These are phyloP conservation scores for Phytopythium ostracodes DNA, from an alignment of 352 stramenopile species.

Conservation along the genomic window DNA sequence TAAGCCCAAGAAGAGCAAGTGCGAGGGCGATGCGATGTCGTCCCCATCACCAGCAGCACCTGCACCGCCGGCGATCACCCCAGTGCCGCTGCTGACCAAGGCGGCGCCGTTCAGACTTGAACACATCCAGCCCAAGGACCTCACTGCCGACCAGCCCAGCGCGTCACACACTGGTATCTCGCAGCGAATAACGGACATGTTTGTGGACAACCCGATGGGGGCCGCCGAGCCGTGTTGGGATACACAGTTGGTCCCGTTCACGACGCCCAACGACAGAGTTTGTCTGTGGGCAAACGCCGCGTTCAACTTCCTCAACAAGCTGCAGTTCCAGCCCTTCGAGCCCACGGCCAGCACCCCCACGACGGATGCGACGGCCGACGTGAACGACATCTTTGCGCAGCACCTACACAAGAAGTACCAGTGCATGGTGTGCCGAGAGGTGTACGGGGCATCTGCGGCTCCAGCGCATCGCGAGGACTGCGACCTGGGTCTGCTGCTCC, in stretches of 20 bases:
- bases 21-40: constrained; percentile 1
- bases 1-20: constrained; percentile 48
- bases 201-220: constrained; percentile 6
- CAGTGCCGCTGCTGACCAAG: not conserved
- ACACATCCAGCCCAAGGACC: not conserved
- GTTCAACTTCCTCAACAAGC: constrained; percentile 61
- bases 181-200: not conserved
- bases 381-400: constrained; percentile 34
- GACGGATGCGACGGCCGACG: constrained; percentile 10
- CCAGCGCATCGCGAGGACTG: constrained; percentile 49
- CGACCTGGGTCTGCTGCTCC: constrained; percentile 56
- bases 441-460: constrained; percentile 24
- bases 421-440: constrained; percentile 45
- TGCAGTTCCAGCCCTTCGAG: constrained; percentile 52
- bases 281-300: constrained; percentile 74
- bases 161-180: constrained; percentile 4
- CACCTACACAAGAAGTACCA: constrained; percentile 27
- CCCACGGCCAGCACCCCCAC: constrained; percentile 6
- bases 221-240: constrained; percentile 6
- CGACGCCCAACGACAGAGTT: constrained; percentile 36
- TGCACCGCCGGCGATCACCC: not conserved
- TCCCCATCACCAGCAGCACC: not conserved
- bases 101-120: not conserved
- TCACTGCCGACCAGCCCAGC: not conserved
- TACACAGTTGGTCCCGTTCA: constrained; percentile 30